Evolutionary conservation across 2,329 filamentous ascomycete genomes (phyloP), one percentile per base, ranked within the genome.

Genomic region (Cladophialophora exuberans): DNA sequence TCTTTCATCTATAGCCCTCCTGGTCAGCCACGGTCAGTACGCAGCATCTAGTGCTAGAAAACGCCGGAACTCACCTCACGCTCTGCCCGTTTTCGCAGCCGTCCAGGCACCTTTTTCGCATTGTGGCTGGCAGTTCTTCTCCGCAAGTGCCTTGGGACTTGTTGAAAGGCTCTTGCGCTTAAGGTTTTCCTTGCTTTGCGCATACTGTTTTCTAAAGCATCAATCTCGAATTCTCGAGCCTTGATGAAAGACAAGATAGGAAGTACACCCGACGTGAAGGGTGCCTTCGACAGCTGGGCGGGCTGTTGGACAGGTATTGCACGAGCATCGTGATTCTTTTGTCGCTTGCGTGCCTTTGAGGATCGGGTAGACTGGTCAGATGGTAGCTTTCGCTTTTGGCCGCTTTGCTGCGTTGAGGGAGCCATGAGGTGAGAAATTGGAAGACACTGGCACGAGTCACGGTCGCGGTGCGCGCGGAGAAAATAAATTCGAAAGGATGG

Each of bases 111-210:
- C 59, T 88, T 83, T 73, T 93, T 96, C 30, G 89, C 88, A 80
- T 99, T 97, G 73, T 99, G 94, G 70, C 91, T 96, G 17, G 93
- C 94, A 0, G 93, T 96, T 64, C 94, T 82, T 61, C 94, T 81
- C 62, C 94, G 81, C 81, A 99, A 76, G 45, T 87, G 85, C 63
- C 90, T 83, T 1, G 94, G 94, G 4, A 99, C 88, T 64, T 90
- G 84, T 71, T 99, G 94, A 67, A 97, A 97, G 11, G 93, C 92
- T 47, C 93, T 82, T 54, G 83, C 85, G 38, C 82, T 78, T 57
- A 84, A 66, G 1, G 74, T 77, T 61, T 78, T 77, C 70, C 88
- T 92, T 42, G 89, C 87, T 30, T 83, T 84, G 51, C 82, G 80
- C 81, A 97, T 94, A 57, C 89, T 90, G 66, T 86, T 80, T 69